Evolutionary conservation across 371 early-diverging fungal species (phyloP).

Genomic region (Chytridium lagenaria): DNA sequence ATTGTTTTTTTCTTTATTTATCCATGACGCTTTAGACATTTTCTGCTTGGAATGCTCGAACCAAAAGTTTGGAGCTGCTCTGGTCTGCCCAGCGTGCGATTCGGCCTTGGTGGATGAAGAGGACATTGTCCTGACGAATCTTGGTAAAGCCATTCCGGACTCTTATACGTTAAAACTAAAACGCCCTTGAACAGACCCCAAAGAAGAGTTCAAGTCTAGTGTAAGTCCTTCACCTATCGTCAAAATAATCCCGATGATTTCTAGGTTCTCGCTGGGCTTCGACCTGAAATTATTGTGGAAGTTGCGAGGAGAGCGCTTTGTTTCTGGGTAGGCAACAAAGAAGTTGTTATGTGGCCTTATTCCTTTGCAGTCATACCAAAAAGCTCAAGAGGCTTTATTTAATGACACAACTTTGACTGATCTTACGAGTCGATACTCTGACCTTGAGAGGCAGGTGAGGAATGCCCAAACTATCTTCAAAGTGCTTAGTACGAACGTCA

Average conservation of each 20-base stretch:
- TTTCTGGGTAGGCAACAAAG: conserved; percentile 18
- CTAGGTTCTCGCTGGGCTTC: conserved; percentile 15
- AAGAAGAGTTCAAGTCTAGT: conserved; percentile 16
- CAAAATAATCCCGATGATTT: not conserved
- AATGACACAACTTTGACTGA: not conserved
- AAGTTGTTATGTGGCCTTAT: not conserved
- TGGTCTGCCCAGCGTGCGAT: conserved; percentile 15
- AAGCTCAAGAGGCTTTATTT: not conserved
- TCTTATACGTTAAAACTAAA: too few relatives aligned
- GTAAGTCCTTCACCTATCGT: not conserved
- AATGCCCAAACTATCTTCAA: not conserved
- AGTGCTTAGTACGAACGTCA: not conserved
- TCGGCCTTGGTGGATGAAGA: conserved; percentile 4
- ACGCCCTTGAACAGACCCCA: conserved; percentile 6
- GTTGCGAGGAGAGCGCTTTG: not conserved
- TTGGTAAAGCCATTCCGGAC: not conserved
- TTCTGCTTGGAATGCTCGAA: conserved; percentile 20
- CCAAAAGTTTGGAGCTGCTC: not conserved
- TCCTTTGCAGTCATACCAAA: conserved; percentile 16
- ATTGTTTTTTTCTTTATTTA: not conserved
- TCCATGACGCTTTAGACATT: not conserved
- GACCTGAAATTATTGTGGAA: conserved; percentile 5
- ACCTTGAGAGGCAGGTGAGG: conserved; percentile 13
- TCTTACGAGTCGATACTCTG: not conserved
- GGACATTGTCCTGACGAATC: conserved; percentile 6